Percentiles rank a stretch among this genome's conserved stretches.
phyloP scores from a whole-genome alignment of 345 rosid species.

The Pseudoturritis turrita region DNA sequence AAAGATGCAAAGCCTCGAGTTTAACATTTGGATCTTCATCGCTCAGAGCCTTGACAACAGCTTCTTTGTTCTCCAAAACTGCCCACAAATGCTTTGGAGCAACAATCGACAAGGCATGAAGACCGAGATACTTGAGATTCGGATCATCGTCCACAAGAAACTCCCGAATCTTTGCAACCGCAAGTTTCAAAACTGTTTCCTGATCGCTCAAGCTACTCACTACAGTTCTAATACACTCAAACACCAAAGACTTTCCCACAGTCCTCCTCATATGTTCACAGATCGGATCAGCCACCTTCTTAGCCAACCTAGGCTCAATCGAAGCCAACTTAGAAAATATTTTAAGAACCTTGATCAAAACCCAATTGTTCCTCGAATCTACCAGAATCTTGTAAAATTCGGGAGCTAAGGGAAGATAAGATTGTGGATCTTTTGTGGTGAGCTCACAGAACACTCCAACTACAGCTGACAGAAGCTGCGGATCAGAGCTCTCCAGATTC shows the following conservation, averaged over 20 bases:
- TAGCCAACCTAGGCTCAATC: constrained; percentile 83
- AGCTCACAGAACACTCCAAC: constrained; percentile 88
- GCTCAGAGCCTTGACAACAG: constrained; percentile 79
- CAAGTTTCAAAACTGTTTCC: constrained; percentile 83
- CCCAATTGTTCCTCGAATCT: constrained; percentile 91
- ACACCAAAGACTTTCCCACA: constrained; percentile 76
- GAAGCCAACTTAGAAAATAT: constrained; percentile 69
- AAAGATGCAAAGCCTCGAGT: constrained; percentile 66
- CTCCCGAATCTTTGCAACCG: constrained; percentile 56
- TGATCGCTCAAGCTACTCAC: constrained; percentile 73
- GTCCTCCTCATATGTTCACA: constrained; percentile 85
- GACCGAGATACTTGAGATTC: constrained; percentile 88
- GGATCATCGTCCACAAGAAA: constrained; percentile 85
- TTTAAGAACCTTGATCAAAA: constrained; percentile 82
- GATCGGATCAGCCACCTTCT: constrained; percentile 71
- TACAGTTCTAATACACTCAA: constrained; percentile 86
- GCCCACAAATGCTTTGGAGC: constrained; percentile 76
- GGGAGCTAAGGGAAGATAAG: constrained; percentile 83
- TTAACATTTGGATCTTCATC: constrained; percentile 81
- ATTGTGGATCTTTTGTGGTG: constrained; percentile 58
- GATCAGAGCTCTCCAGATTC: constrained; percentile 76
- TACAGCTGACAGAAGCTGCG: constrained; percentile 52
- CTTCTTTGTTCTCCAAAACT: constrained; percentile 81
- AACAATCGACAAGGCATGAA: constrained; percentile 65
- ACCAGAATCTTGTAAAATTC: constrained; percentile 80